phyloP scores from a whole-genome alignment of 768 basidiomycete species.

The Phanerodontia chrysosporium region DNA sequence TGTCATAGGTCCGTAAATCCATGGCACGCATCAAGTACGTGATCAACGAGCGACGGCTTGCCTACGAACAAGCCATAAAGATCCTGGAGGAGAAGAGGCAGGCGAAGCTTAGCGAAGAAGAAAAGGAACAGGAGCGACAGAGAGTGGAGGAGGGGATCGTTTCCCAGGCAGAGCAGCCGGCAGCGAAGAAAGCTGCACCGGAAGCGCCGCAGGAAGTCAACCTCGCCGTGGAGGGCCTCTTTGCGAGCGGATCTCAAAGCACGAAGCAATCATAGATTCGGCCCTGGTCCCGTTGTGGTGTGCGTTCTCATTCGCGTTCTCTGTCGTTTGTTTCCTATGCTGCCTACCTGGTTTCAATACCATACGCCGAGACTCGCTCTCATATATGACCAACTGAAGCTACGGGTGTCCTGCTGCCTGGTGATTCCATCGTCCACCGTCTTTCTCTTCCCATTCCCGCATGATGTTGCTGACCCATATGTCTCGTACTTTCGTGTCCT shows the following conservation, averaged over 20 bases:
- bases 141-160: not conserved
- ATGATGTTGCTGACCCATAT: slow-evolving; percentile 73
- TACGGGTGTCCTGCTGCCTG: not conserved
- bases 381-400: not conserved
- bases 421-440: slow-evolving; percentile 10
- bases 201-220: slow-evolving; percentile 4
- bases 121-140: not conserved
- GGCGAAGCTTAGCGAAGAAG: slow-evolving; percentile 6
- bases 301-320: not conserved
- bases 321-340: not conserved
- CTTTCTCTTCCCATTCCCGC: slow-evolving; percentile 52
- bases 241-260: slow-evolving; percentile 1
- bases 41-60: slow-evolving; percentile 84
- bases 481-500: slow-evolving; percentile 62
- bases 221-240: slow-evolving; percentile 18
- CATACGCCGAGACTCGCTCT: not conserved
- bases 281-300: not conserved
- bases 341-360: not conserved
- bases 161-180: slow-evolving; percentile 4
- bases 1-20: slow-evolving; percentile 80
- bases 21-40: slow-evolving; percentile 97
- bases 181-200: slow-evolving; percentile 5
- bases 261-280: not conserved
- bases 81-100: slow-evolving; percentile 20
- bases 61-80: slow-evolving; percentile 64